Evolutionary conservation across 2,329 filamentous ascomycete species (phyloP).

Genomic region (Sporothrix euskadiensis): DNA sequence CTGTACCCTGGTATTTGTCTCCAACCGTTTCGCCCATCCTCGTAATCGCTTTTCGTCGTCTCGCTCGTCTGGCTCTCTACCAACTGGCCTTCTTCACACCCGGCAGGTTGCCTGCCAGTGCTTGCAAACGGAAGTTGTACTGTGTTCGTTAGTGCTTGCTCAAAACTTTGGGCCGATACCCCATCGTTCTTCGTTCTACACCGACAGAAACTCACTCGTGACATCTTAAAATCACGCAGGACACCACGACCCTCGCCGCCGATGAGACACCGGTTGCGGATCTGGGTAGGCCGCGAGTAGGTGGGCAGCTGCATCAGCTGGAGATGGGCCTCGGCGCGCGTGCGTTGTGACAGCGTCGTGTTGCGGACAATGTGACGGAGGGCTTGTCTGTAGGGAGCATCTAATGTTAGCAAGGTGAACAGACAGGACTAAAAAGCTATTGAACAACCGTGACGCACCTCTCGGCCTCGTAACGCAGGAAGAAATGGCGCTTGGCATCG

Average conservation of each 20-base stretch:
- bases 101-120: slow-evolving; percentile 78
- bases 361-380: slow-evolving; percentile 93
- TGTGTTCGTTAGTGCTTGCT: slow-evolving; percentile 45
- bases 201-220: slow-evolving; percentile 58
- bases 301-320: slow-evolving; percentile 93
- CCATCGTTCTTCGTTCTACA: not conserved
- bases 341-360: slow-evolving; percentile 76
- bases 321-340: slow-evolving; percentile 88
- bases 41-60: not conserved
- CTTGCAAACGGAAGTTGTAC: slow-evolving; percentile 93
- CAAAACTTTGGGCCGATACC: not conserved
- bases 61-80: slow-evolving; percentile 54
- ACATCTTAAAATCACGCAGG: slow-evolving; percentile 89
- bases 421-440: not conserved
- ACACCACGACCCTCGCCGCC: slow-evolving; percentile 89
- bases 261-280: slow-evolving; percentile 88
- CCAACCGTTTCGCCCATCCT: not conserved
- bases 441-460: slow-evolving; percentile 56
- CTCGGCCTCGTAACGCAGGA: slow-evolving; percentile 81
- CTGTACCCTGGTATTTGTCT: slow-evolving; percentile 1
- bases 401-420: not conserved
- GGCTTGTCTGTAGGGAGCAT: slow-evolving; percentile 68
- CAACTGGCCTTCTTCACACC: slow-evolving; percentile 96
- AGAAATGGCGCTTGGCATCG: slow-evolving; percentile 94
- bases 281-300: slow-evolving; percentile 91